Evolutionary conservation across 2,329 filamentous ascomycete species (phyloP), one percentile per base, ranked within the genome.

Genomic region (Capronia coronata): DNA sequence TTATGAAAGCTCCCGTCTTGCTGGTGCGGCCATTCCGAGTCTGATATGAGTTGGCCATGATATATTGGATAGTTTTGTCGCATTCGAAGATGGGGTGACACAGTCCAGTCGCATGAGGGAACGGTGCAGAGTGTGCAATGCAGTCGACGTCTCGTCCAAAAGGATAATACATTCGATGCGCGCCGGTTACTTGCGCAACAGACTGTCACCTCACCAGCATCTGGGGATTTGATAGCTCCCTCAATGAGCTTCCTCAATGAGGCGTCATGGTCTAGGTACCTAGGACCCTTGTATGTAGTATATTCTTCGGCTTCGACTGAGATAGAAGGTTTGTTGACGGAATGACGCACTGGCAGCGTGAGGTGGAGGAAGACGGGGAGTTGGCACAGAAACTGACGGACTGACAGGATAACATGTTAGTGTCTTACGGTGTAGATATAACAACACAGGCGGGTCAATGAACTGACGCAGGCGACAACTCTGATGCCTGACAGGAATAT

Each of bases 1-100:
- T 64, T 22, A 65, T 59, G 52, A 72, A 72, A 10, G 68, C 63
- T 3, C 72, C 72, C 11, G 64, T 50, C 32, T 56, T 56, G 41
- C 43, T 50, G 13, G 58, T 59, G n/a, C 52, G 50, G n/a, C 56
- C 51, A 39, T 60, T 57, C 18, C 47, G 51, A 23, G 56, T 59
- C 10, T 29, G 35, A 39, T 52, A 55, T 11, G 49, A 48, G 29
- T 25, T 52, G 34, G 46, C 48, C 57, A 59, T 57, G 32, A 11
- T 47, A 29, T n/a, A 14, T 18, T n/a, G 14, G 2, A 9, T 29
- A 29, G 43, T 13, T 3, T 8, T 37, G 34, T 19, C 14, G 34
- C 34, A 37, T 18, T 18, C 14, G 18, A 11, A 37, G 14, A 6
- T 18, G 2, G 14, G 5, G 18, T 18, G n/a, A 18, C 4, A 37